Percentiles rank a stretch among this genome's conserved stretches.
phyloP scores from a whole-genome alignment of 1,139 yeast genomes.

The Lodderomyces margitis region DNA sequence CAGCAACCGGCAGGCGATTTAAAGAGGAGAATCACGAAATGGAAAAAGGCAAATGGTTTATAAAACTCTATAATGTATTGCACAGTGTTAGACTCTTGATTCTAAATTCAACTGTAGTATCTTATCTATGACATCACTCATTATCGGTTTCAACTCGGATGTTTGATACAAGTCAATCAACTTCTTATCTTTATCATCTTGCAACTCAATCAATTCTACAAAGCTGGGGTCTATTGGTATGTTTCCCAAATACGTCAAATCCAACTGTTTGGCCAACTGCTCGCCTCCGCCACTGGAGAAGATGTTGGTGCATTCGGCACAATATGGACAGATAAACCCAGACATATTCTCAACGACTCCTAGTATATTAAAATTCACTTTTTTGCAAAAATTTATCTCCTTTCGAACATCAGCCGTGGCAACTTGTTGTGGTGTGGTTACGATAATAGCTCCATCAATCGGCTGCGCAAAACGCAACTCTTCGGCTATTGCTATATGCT shows the following conservation, averaged over 20 bases:
- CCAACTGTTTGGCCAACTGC: constrained; percentile 57
- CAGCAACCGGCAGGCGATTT: constrained; percentile 88
- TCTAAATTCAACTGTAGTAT: constrained; percentile 40
- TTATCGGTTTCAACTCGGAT: constrained; percentile 46
- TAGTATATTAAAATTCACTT: constrained; percentile 42
- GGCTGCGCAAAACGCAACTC: constrained; percentile 61
- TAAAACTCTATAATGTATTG: constrained; percentile 1
- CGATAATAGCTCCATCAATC: constrained; percentile 48
- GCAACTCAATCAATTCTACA: constrained; percentile 77
- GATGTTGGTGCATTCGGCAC: constrained; percentile 87
- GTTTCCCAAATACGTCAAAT: constrained; percentile 72
- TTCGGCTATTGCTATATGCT: constrained; percentile 95
- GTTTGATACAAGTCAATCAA: constrained; percentile 37
- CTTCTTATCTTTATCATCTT: constrained; percentile 22
- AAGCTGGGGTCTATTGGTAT: constrained; percentile 93
- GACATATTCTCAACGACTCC: constrained; percentile 51
- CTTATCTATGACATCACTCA: constrained; percentile 48
- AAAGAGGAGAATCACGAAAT: constrained; percentile 61
- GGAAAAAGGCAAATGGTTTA: constrained; percentile 51
- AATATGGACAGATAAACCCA: constrained; percentile 62
- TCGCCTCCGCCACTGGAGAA: constrained; percentile 95
- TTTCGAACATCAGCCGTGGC: constrained; percentile 56
- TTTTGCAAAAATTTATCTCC: constrained; percentile 46
- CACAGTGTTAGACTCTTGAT: constrained; percentile 20
- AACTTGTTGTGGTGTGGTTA: constrained; percentile 52